phyloP scores from a whole-genome alignment of 2,329 filamentous ascomycete species.

The Metarhizium sp. region DNA sequence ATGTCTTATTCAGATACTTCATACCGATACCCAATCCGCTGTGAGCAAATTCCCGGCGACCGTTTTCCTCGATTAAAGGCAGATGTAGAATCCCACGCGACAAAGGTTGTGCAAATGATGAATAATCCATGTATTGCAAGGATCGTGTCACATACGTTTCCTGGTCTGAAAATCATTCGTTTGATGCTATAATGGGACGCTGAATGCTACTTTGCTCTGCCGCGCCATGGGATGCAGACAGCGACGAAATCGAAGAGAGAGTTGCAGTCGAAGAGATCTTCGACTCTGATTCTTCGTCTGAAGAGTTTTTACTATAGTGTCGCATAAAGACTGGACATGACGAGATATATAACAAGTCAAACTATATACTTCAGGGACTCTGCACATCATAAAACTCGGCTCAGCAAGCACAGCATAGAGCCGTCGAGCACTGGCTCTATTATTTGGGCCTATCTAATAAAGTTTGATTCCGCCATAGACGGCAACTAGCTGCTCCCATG shows the following conservation, averaged over 20 bases:
- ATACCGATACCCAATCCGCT: constrained; percentile 2
- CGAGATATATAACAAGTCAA: no score
- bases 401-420: not conserved
- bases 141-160: constrained; percentile 8
- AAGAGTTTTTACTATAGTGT: not conserved
- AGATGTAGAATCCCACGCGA: constrained; percentile 5
- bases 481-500: constrained; percentile 5
- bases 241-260: constrained; percentile 6
- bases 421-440: not conserved
- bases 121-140: constrained; percentile 6
- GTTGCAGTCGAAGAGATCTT: not conserved
- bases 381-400: no score
- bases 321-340: no score
- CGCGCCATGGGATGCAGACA: constrained; percentile 7
- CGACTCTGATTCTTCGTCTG: constrained; percentile 3
- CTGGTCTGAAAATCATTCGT: constrained; percentile 3
- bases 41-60: not conserved
- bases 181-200: constrained; percentile 6
- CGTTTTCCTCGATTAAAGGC: constrained; percentile 5
- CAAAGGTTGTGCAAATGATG: constrained; percentile 3
- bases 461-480: not conserved
- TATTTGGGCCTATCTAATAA: not conserved
- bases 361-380: no score
- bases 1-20: constrained; percentile 3
- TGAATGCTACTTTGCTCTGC: constrained; percentile 2